Percentiles rank a stretch among this genome's conserved stretches.
These are phyloP conservation scores for Sporothrix schenckii DNA, from an alignment of 2,329 filamentous ascomycete species.

Conservation along the genomic window DNA sequence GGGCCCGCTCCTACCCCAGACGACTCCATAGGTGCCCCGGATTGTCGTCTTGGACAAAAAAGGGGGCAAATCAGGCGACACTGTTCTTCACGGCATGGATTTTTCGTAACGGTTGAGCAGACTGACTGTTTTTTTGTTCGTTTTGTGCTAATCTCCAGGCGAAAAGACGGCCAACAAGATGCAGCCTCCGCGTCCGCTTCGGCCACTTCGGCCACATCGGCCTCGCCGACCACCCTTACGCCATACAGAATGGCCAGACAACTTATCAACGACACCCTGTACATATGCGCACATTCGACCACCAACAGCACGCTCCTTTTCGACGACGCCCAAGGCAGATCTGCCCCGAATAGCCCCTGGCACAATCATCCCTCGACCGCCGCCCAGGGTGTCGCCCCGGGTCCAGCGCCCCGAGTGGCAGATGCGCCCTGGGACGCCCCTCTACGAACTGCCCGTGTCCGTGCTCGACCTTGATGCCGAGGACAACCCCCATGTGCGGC, in stretches of 20 bases:
- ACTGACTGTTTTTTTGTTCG: background rate
- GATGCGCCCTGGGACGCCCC: background rate
- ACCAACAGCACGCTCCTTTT: background rate
- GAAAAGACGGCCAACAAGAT: background rate
- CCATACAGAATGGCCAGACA: background rate
- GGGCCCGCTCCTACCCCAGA: constrained; percentile 18
- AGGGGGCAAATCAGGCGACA: background rate
- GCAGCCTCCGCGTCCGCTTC: background rate
- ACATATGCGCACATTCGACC: background rate
- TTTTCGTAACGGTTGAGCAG: background rate
- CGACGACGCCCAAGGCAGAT: background rate
- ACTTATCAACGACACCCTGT: background rate
- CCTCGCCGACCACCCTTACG: background rate
- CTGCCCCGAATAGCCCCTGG: background rate
- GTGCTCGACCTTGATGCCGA: constrained; percentile 59
- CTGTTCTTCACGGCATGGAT: background rate
- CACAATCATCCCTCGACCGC: background rate
- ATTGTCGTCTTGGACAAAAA: constrained; percentile 7
- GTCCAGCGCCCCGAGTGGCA: background rate
- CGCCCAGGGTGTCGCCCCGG: background rate
- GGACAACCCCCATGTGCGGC: constrained; percentile 49
- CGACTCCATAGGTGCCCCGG: constrained; percentile 15
- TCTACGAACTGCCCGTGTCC: constrained; percentile 49
- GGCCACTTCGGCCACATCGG: background rate
- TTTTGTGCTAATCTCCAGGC: background rate